Evolutionary conservation across 2,329 filamentous ascomycete species (phyloP).

Genomic region (Grosmannia penicillata): DNA sequence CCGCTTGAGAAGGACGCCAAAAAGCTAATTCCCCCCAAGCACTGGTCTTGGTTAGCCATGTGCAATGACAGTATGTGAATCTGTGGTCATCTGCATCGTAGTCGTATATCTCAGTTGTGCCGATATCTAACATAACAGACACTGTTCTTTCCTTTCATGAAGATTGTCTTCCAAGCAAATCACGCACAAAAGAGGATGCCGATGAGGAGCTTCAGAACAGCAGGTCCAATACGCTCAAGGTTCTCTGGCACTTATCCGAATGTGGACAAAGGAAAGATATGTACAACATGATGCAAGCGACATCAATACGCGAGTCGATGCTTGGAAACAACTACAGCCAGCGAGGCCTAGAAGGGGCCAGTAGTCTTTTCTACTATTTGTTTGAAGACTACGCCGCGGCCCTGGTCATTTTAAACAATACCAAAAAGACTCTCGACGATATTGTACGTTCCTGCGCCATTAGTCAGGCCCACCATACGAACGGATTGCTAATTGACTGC

Average conservation of each 20-base stretch:
- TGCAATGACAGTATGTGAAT: conserved; percentile 42
- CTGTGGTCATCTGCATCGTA: background rate
- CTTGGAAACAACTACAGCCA: conserved; percentile 9
- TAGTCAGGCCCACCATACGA: background rate
- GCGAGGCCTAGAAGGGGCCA: conserved; percentile 33
- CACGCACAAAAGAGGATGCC: no score
- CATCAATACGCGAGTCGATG: conserved; percentile 19
- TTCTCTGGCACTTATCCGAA: conserved; percentile 23
- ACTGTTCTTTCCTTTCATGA: conserved; percentile 60
- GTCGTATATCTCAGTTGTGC: background rate
- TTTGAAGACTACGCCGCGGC: conserved; percentile 52
- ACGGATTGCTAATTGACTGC: background rate
- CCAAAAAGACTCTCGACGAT: conserved; percentile 29
- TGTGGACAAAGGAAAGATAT: conserved; percentile 22
- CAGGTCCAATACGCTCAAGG: conserved; percentile 22
- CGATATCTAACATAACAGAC: conserved; percentile 22
- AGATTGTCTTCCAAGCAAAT: no score
- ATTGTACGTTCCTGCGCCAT: conserved; percentile 23
- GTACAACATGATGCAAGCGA: conserved; percentile 25
- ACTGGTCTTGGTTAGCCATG: conserved; percentile 59
- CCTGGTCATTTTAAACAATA: conserved; percentile 35
- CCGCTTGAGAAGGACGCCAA: conserved; percentile 13
- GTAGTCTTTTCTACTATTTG: conserved; percentile 49
- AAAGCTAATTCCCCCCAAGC: conserved; percentile 24
- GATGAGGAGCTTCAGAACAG: conserved; percentile 19